These are phyloP conservation scores for Cladosporium phlei DNA, from an alignment of 2,329 filamentous ascomycete species.

Conservation along the genomic window DNA sequence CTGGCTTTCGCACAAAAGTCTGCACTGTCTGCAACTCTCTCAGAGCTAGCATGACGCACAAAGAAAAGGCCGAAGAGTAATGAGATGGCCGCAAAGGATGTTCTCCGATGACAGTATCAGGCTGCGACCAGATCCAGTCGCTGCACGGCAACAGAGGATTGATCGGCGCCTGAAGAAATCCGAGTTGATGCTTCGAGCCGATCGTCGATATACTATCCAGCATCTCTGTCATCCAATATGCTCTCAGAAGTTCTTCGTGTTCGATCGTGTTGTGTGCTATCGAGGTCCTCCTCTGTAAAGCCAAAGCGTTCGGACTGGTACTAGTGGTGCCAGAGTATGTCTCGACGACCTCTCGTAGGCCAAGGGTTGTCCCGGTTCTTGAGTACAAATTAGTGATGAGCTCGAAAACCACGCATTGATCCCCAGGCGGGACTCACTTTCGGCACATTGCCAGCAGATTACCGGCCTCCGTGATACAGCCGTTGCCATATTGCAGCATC, in stretches of 20 bases:
- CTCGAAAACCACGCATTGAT: too few relatives aligned
- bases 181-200: constrained; percentile 21
- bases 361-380: neutral
- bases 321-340: neutral
- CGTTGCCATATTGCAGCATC: constrained; percentile 29
- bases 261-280: constrained; percentile 27
- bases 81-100: constrained; percentile 9
- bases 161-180: constrained; percentile 26
- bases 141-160: constrained; percentile 25
- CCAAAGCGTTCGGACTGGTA: neutral
- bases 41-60: constrained; percentile 26
- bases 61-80: constrained; percentile 24
- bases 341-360: neutral
- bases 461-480: constrained; percentile 31
- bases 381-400: too few relatives aligned
- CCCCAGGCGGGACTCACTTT: neutral
- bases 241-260: constrained; percentile 33
- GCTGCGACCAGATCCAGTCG: constrained; percentile 26
- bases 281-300: constrained; percentile 9
- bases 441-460: constrained; percentile 33
- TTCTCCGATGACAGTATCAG: constrained; percentile 20
- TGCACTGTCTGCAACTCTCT: constrained; percentile 27
- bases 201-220: constrained; percentile 33
- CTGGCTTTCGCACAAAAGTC: constrained; percentile 25
- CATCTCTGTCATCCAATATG: constrained; percentile 37